Conservation (phyloP, 768 basidiomycete species). For the Hortiboletus flavorubellus region DNA sequence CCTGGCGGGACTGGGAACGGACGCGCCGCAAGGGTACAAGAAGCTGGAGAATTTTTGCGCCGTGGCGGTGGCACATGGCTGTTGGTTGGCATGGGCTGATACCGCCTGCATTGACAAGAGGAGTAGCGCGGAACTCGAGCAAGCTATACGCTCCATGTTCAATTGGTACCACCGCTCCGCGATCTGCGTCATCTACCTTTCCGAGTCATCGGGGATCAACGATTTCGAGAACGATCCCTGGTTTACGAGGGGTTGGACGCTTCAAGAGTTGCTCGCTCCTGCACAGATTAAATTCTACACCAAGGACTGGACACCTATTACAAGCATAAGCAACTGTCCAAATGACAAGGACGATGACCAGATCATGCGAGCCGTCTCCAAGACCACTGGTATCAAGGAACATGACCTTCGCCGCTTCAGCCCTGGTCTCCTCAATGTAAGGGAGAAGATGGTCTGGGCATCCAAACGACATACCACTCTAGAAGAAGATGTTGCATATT, state of each 20-base stretch:
- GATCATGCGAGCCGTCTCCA: neutral
- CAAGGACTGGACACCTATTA: conserved; percentile 1
- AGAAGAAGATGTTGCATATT: conserved; percentile 5
- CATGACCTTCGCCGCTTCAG: conserved; percentile 1
- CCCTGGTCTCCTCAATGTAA: conserved; percentile 4
- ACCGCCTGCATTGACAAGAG: conserved; percentile 24
- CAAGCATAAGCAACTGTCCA: neutral
- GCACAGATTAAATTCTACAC: conserved; percentile 3
- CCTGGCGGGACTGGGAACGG: neutral
- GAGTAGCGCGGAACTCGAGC: conserved; percentile 7
- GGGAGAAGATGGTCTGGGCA: conserved; percentile 12
- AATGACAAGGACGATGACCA: conserved; percentile 3
- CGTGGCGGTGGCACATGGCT: neutral
- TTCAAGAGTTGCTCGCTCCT: conserved; percentile 11
- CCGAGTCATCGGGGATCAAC: neutral
- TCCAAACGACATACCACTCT: conserved; percentile 1
- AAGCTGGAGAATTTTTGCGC: neutral
- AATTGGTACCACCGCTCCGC: conserved; percentile 2
- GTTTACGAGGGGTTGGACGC: conserved; percentile 10
- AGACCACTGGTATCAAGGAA: neutral
- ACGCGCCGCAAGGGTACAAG: neutral
- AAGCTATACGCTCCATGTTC: conserved; percentile 10
- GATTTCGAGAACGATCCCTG: conserved; percentile 1
- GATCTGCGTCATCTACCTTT: conserved; percentile 2
- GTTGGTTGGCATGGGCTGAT: conserved; percentile 29